A percentile compares a stretch with the other conserved stretches of the same genome.
Evolutionary conservation across 768 basidiomycete species (phyloP).

Genomic region (Heimioporus sp.): DNA sequence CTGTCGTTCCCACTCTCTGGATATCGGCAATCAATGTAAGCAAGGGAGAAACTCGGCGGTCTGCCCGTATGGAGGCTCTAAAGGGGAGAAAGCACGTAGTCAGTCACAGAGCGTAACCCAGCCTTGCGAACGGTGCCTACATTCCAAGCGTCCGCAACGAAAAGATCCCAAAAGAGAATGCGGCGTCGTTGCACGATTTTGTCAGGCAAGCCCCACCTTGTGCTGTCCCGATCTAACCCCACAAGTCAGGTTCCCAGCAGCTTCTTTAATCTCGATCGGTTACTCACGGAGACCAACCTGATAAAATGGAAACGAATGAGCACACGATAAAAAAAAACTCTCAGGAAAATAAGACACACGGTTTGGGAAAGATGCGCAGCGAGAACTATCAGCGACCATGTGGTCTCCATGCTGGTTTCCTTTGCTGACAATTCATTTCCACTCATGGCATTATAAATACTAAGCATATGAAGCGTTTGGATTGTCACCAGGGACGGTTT

Average conservation of each 20-base stretch:
- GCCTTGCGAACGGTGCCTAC: constrained; percentile 33
- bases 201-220: constrained; percentile 58
- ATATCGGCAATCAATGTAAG: constrained; percentile 65
- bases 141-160: constrained; percentile 68
- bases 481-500: constrained; percentile 71
- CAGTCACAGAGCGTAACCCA: constrained; percentile 3
- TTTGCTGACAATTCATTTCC: constrained; percentile 52
- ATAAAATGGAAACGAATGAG: constrained; percentile 17
- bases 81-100: not conserved
- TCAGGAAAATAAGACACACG: constrained; percentile 37
- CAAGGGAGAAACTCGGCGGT: constrained; percentile 63
- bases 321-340: not conserved
- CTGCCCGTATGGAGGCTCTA: constrained; percentile 71
- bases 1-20: constrained; percentile 35
- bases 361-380: constrained; percentile 65
- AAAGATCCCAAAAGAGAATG: constrained; percentile 76
- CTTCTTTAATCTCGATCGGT: constrained; percentile 6
- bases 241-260: constrained; percentile 8
- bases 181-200: constrained; percentile 66
- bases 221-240: constrained; percentile 57
- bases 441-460: constrained; percentile 69
- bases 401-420: constrained; percentile 71
- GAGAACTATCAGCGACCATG: constrained; percentile 65
- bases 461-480: constrained; percentile 65
- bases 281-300: constrained; percentile 71